Evolutionary conservation across 2,329 filamentous ascomycete species (phyloP), one percentile per base, ranked within the genome.

Genomic region (Venturia asperata): DNA sequence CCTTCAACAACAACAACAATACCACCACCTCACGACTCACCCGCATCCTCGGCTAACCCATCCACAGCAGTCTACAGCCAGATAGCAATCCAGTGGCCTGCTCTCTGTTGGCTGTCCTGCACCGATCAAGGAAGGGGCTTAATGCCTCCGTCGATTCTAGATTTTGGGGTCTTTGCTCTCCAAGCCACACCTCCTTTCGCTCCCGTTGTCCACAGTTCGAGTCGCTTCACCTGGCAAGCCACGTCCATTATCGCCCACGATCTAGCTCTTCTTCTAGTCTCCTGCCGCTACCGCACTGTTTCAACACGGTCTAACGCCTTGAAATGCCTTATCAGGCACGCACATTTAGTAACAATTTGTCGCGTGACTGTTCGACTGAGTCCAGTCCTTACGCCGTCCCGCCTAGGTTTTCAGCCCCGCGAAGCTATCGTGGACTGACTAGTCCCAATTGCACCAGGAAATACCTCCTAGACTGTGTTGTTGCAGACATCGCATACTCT

Each of bases 161-260:
- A 56, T 34, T 34, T 27, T 37, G 24, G 27, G n/a, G 45, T 34
- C 30, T 34, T 34, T 34, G 45, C 45, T 47, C 17, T 47, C 10
- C 47, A 56, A 56, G 49, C 49, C 49, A 58, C 30, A 37, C 52
- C 52, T 37, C 52, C 52, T 58, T 58, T 37, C 17, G 17, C 3
- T 58, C 52, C 52, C 30, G 30, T 37, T 30, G 3, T 58, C 30
- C 17, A n/a, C 10, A 9, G 19, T 58, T n/a, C 13, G 21, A n/a
- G 24, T 21, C 52, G 52, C 52, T 37, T 58, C 52, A 37, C 52
- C 52, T 58, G 52, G 52, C 52, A 58, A 58, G 52, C 52, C 52
- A 58, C 52, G 17, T 58, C 30, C 52, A 37, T 58, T 58, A 15
- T 58, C 30, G 27, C 52, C 27, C 52, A 5, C 52, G 6, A 37